Percentiles rank a stretch among this genome's conserved stretches.
Evolutionary conservation across 2,329 filamentous ascomycete genomes (phyloP).

Genomic region (Chalaropsis ovoidea): DNA sequence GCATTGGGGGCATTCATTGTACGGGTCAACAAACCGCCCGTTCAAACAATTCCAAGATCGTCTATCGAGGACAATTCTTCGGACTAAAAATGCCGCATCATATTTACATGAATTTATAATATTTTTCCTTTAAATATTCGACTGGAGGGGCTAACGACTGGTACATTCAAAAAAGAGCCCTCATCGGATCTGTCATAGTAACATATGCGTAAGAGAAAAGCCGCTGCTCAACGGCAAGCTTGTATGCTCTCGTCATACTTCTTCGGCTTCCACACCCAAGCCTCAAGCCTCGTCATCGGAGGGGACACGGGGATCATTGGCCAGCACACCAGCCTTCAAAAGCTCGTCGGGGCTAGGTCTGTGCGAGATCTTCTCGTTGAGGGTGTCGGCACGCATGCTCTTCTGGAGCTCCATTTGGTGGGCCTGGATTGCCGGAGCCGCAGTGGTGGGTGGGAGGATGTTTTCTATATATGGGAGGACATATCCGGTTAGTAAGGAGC

Average conservation of each 20-base stretch:
- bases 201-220: neutral
- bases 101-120: neutral
- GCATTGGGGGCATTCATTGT: neutral
- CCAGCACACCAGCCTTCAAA: conserved; percentile 69
- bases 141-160: conserved; percentile 12
- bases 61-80: neutral
- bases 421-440: conserved; percentile 67
- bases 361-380: conserved; percentile 77
- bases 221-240: neutral
- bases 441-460: conserved; percentile 70
- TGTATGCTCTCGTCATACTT: neutral
- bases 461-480: conserved; percentile 49
- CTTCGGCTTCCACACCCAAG: neutral
- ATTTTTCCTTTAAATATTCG: conserved; percentile 3
- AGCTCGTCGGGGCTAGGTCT: conserved; percentile 67
- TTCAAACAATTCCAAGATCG: no score
- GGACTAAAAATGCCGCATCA: neutral
- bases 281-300: conserved; percentile 31
- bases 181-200: neutral
- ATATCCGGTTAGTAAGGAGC: neutral
- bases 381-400: conserved; percentile 74
- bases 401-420: conserved; percentile 77
- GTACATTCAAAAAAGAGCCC: conserved; percentile 6
- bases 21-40: no score
- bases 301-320: conserved; percentile 52